phyloP scores from a whole-genome alignment of 768 basidiomycete species.

The Glaciozyma martinii region DNA sequence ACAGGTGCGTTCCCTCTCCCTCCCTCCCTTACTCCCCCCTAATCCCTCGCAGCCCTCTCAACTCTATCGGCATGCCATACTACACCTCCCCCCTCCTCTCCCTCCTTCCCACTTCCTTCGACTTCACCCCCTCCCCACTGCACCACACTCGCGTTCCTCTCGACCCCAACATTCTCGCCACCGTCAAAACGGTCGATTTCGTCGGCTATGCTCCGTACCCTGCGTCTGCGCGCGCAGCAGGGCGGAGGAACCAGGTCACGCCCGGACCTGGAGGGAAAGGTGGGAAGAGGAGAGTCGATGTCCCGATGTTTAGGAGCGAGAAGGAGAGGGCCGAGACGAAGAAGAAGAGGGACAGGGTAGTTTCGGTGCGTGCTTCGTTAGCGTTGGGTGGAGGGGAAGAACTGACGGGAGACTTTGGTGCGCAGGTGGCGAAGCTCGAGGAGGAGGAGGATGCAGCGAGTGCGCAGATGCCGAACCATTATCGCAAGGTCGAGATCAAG shows the following conservation, averaged over 20 bases:
- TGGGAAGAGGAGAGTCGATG: conserved; percentile 42
- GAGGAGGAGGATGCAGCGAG: conserved; percentile 16
- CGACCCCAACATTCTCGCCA: conserved; percentile 62
- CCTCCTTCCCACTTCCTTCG: conserved; percentile 42
- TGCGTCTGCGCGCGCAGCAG: conserved; percentile 58
- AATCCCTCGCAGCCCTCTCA: conserved; percentile 60
- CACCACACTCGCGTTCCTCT: conserved; percentile 46
- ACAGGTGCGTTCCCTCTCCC: conserved; percentile 53
- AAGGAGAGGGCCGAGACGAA: conserved; percentile 45
- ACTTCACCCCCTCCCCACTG: conserved; percentile 32
- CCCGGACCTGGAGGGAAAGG: conserved; percentile 50
- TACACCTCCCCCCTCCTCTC: conserved; percentile 70
- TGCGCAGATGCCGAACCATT: conserved; percentile 57
- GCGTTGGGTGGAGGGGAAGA: background rate
- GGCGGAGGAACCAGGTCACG: conserved; percentile 66
- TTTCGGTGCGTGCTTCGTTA: background rate
- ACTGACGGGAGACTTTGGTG: background rate
- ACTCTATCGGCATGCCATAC: conserved; percentile 76
- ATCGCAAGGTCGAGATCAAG: conserved; percentile 90
- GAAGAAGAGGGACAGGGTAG: conserved; percentile 14
- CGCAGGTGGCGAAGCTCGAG: conserved; percentile 2
- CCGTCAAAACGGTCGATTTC: conserved; percentile 79
- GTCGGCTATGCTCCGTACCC: conserved; percentile 83
- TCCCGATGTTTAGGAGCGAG: conserved; percentile 67
- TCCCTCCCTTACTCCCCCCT: too few relatives aligned